Evolutionary conservation across 2,329 filamentous ascomycete genomes (phyloP).

Genomic region (Didymella pomorum): DNA sequence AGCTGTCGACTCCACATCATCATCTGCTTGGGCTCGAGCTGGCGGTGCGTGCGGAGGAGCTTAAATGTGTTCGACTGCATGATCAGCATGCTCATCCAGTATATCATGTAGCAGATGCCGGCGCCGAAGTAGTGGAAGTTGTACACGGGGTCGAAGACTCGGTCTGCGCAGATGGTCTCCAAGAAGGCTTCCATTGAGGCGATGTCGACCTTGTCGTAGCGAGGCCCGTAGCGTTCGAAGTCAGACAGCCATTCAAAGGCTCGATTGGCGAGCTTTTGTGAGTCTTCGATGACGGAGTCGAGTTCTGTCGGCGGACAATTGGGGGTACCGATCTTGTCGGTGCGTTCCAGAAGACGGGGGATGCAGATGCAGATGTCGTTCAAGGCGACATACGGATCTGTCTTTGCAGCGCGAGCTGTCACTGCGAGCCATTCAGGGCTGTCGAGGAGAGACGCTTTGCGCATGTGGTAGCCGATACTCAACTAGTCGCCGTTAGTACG

Average conservation of each 20-base stretch:
- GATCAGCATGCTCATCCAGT: conserved; percentile 50
- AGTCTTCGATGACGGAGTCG: conserved; percentile 39
- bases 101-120: conserved; percentile 47
- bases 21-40: conserved; percentile 40
- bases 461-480: conserved; percentile 45
- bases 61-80: conserved; percentile 47
- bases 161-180: conserved; percentile 35
- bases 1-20: conserved; percentile 46
- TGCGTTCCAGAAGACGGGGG: conserved; percentile 47
- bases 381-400: conserved; percentile 45
- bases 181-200: conserved; percentile 37
- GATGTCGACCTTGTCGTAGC: conserved; percentile 39
- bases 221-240: conserved; percentile 43
- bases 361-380: conserved; percentile 46
- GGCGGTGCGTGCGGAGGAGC: conserved; percentile 33
- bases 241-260: conserved; percentile 42
- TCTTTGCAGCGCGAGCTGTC: conserved; percentile 40
- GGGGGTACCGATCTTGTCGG: conserved; percentile 25
- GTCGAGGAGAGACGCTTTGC: conserved; percentile 48
- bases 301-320: conserved; percentile 21
- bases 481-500: conserved; percentile 33
- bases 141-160: conserved; percentile 41
- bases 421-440: conserved; percentile 45
- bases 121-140: conserved; percentile 44
- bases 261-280: conserved; percentile 33